Evolutionary conservation across 2,329 filamentous ascomycete genomes (phyloP).

Genomic region (Canariomyces notabilis): DNA sequence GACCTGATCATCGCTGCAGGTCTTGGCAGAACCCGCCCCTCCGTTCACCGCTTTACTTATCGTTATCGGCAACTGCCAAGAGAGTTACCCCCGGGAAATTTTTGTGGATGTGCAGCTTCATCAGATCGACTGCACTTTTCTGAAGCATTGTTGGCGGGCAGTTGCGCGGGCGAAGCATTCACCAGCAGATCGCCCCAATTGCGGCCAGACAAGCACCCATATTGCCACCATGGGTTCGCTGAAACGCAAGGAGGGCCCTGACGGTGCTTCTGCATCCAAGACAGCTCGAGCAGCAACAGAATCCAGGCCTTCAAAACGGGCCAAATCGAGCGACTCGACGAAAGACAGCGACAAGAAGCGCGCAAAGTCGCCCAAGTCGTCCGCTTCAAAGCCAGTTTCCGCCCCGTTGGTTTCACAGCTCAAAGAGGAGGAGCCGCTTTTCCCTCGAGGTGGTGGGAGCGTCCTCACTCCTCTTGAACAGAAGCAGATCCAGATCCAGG

Average conservation of each 20-base stretch:
- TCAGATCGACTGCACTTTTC: constrained; percentile 4
- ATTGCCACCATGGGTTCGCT: constrained; percentile 46
- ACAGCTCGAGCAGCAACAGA: constrained; percentile 43
- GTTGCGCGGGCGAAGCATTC: constrained; percentile 7
- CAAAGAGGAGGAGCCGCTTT: constrained; percentile 79
- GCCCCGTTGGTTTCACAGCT: constrained; percentile 39
- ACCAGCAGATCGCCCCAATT: constrained; percentile 17
- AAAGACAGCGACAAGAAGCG: constrained; percentile 29
- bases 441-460: constrained; percentile 87
- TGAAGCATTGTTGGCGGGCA: constrained; percentile 3
- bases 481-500: constrained; percentile 93
- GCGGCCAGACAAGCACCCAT: constrained; percentile 13
- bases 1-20: too few relatives aligned
- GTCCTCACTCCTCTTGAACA: constrained; percentile 89
- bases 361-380: constrained; percentile 26
- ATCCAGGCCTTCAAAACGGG: constrained; percentile 45
- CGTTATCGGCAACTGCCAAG: constrained; percentile 24
- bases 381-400: constrained; percentile 30
- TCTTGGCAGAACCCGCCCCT: not conserved
- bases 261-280: constrained; percentile 45
- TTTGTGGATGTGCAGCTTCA: constrained; percentile 21
- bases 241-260: constrained; percentile 55
- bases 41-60: constrained; percentile 25
- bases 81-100: constrained; percentile 23
- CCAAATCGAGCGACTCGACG: constrained; percentile 34